Evolutionary conservation across 192 early-diverging fungal genomes (phyloP).

Genomic region (Powellomyces hirtus): DNA sequence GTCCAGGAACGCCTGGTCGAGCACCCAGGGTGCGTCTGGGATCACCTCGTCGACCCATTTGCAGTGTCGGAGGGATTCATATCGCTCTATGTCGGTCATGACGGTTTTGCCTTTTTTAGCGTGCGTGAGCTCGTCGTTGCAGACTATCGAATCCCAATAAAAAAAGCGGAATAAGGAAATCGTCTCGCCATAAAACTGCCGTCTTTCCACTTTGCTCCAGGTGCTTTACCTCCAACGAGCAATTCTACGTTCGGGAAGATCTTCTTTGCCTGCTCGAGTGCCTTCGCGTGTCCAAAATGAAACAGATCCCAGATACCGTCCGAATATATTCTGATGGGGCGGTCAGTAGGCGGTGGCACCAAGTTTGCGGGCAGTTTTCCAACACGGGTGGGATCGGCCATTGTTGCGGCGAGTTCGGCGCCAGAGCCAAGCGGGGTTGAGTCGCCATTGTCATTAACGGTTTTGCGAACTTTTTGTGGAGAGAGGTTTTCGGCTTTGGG

Average conservation of each 20-base stretch:
- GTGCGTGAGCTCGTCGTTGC: slow-evolving; percentile 34
- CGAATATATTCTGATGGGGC: slow-evolving; percentile 71
- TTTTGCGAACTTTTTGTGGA: slow-evolving; percentile 5
- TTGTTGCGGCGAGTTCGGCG: slow-evolving; percentile 7
- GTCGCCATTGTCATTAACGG: neutral
- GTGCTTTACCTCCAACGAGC: slow-evolving; percentile 62
- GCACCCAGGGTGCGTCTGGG: slow-evolving; percentile 83
- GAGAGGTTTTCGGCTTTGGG: too few relatives aligned
- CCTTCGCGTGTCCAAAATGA: slow-evolving; percentile 79
- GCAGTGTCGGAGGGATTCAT: slow-evolving; percentile 88
- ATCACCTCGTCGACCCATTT: slow-evolving; percentile 93
- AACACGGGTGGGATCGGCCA: slow-evolving; percentile 9
- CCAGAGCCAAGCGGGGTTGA: neutral
- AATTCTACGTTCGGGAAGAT: slow-evolving; percentile 72
- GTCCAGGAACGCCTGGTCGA: slow-evolving; percentile 69
- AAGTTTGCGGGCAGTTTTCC: slow-evolving; percentile 21
- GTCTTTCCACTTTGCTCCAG: neutral
- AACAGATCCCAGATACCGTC: slow-evolving; percentile 87
- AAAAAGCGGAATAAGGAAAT: neutral
- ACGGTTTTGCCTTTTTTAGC: slow-evolving; percentile 73
- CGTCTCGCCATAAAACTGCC: neutral
- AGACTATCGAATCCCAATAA: slow-evolving; percentile 12
- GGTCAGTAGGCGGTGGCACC: slow-evolving; percentile 23
- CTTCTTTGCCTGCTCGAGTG: slow-evolving; percentile 82
- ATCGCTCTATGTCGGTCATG: slow-evolving; percentile 88